These are phyloP conservation scores for Hypoxylon sp. DNA, from an alignment of 2,329 filamentous ascomycete species.

Conservation along the genomic window DNA sequence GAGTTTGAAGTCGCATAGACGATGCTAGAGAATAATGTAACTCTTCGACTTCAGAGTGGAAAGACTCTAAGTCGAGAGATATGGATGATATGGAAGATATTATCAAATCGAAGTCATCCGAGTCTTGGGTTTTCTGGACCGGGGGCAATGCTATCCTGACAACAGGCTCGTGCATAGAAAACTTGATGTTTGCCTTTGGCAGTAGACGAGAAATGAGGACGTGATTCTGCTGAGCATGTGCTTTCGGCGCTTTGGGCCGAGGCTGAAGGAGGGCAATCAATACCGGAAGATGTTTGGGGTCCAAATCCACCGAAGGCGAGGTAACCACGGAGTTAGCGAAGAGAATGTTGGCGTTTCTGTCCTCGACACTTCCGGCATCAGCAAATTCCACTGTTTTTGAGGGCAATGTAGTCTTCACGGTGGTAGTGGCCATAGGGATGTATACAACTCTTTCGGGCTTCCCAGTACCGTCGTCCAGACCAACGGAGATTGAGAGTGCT, in stretches of 20 bases:
- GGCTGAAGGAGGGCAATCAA: slow-evolving; percentile 78
- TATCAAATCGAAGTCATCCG: slow-evolving; percentile 91
- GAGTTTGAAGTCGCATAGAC: slow-evolving; percentile 82
- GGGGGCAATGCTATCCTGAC: slow-evolving; percentile 87
- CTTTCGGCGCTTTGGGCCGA: slow-evolving; percentile 54
- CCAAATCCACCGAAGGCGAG: slow-evolving; percentile 91
- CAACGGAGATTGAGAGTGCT: slow-evolving; percentile 90
- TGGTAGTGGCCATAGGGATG: slow-evolving; percentile 96
- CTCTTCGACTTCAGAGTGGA: slow-evolving; percentile 86
- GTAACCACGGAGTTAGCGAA: slow-evolving; percentile 97
- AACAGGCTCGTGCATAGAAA: slow-evolving; percentile 96
- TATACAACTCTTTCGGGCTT: slow-evolving; percentile 89
- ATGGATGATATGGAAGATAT: slow-evolving; percentile 95
- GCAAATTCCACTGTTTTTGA: slow-evolving; percentile 90
- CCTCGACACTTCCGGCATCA: slow-evolving; percentile 74
- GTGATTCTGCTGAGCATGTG: slow-evolving; percentile 61
- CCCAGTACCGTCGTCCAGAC: slow-evolving; percentile 87
- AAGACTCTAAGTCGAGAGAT: slow-evolving; percentile 91
- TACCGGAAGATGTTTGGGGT: slow-evolving; percentile 89
- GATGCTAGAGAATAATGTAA: slow-evolving; percentile 87
- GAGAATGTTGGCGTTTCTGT: slow-evolving; percentile 93
- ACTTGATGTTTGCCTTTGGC: slow-evolving; percentile 92
- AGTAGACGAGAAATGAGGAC: slow-evolving; percentile 87
- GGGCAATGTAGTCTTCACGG: slow-evolving; percentile 89
- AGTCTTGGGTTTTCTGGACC: slow-evolving; percentile 68